Evolutionary conservation across 75 land plant species (phyloP).

Genomic region (Cryptomeria japonica): DNA sequence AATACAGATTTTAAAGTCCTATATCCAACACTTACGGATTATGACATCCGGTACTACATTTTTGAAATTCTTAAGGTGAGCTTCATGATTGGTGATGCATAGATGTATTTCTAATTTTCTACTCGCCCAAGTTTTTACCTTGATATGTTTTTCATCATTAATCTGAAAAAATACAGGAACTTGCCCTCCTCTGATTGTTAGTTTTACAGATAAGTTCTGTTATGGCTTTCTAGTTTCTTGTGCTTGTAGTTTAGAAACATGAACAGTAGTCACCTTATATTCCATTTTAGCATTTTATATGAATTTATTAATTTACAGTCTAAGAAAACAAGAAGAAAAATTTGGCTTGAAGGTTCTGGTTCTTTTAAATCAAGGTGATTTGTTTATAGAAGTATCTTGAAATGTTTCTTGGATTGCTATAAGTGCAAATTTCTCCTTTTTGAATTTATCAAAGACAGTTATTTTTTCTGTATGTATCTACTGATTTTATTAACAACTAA

Average conservation of each 20-base stretch:
- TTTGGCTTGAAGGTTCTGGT: neutral
- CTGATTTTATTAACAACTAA: neutral
- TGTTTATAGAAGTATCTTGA: neutral
- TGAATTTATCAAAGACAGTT: neutral
- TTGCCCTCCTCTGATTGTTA: neutral
- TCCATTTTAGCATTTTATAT: neutral
- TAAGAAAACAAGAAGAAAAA: neutral
- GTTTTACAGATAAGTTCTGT: neutral
- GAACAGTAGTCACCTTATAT: neutral
- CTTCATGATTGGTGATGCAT: neutral
- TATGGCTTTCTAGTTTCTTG: neutral
- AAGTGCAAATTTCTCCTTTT: neutral
- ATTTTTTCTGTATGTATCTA: neutral
- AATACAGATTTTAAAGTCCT: conserved; percentile 60
- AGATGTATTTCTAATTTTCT: neutral
- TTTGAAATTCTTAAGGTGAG: conserved; percentile 62
- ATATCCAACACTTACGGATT: conserved; percentile 58
- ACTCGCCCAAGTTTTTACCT: neutral
- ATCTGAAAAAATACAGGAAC: neutral
- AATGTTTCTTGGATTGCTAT: neutral
- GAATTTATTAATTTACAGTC: neutral
- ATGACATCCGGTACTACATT: conserved; percentile 62
- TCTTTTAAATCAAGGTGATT: neutral
- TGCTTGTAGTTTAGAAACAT: neutral
- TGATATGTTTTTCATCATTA: neutral